These are phyloP conservation scores for Phytophthora pseudosyringae DNA, from an alignment of 352 stramenopile genomes.

Conservation along the genomic window DNA sequence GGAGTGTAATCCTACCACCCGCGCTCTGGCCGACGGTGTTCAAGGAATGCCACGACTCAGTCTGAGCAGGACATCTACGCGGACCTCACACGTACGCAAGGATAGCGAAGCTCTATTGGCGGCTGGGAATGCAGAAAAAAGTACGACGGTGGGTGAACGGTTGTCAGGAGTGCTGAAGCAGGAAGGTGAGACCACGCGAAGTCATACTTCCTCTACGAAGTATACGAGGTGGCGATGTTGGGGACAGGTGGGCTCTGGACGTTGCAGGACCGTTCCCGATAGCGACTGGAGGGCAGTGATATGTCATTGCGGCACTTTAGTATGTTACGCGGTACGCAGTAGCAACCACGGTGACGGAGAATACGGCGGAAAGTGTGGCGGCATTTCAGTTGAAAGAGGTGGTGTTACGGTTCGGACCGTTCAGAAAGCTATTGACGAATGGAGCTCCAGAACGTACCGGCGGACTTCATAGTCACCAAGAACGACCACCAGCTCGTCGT, in stretches of 20 bases:
- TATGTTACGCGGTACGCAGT: not conserved
- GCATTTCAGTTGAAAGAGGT: not conserved
- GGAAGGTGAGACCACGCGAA: not conserved
- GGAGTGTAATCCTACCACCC: not conserved
- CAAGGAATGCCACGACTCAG: not conserved
- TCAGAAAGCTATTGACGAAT: not conserved
- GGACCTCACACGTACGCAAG: no score
- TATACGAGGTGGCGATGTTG: not conserved
- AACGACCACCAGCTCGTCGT: no score
- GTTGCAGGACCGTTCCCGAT: no score
- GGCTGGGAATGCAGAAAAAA: not conserved
- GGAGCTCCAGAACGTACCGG: not conserved
- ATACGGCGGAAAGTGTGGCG: not conserved
- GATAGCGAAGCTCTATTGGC: not conserved
- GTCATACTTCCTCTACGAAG: not conserved
- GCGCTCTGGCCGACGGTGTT: not conserved
- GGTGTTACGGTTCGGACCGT: no score
- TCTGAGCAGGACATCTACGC: not conserved
- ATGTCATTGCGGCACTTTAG: not conserved
- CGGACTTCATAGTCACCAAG: no score
- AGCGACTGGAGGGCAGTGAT: not conserved
- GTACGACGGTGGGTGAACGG: not conserved
- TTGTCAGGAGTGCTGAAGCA: not conserved
- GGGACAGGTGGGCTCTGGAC: not conserved
- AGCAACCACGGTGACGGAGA: not conserved